These are phyloP conservation scores for Kingdonia uniflora DNA, from an alignment of 164 flowering plant genomes.

Conservation along the genomic window DNA sequence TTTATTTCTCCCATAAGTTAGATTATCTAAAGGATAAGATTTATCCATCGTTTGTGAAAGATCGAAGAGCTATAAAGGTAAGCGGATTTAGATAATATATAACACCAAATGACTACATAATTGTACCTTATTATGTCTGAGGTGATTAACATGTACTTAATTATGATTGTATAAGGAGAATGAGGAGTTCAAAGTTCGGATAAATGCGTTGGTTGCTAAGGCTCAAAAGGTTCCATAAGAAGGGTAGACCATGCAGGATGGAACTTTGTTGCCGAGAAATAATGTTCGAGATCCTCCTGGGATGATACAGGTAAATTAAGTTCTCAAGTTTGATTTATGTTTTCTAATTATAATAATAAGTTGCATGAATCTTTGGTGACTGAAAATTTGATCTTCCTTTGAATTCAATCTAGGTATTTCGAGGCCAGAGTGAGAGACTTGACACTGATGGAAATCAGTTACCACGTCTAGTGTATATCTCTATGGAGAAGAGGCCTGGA, in stretches of 20 bases:
- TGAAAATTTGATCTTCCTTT: neutral
- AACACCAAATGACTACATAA: neutral
- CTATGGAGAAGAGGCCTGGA: slow-evolving; percentile 68
- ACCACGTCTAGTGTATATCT: slow-evolving; percentile 63
- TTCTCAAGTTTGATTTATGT: neutral
- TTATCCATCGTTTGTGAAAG: slow-evolving; percentile 52
- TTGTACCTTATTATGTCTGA: neutral
- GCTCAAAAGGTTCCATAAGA: slow-evolving; percentile 68
- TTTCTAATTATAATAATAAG: neutral
- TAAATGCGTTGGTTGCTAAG: slow-evolving; percentile 62
- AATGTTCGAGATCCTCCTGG: slow-evolving; percentile 76
- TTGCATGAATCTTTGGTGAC: neutral
- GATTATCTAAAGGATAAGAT: slow-evolving; percentile 64
- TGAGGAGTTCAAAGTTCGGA: slow-evolving; percentile 67
- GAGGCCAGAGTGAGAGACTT: slow-evolving; percentile 55
- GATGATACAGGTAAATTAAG: slow-evolving; percentile 52
- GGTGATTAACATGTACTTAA: neutral
- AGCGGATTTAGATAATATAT: neutral
- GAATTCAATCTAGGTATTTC: slow-evolving; percentile 35
- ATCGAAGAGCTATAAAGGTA: slow-evolving; percentile 71
- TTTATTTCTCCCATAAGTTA: slow-evolving; percentile 51
- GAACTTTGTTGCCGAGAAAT: slow-evolving; percentile 79
- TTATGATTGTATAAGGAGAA: slow-evolving; percentile 47
- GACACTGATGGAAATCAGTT: slow-evolving; percentile 59
- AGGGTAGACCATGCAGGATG: slow-evolving; percentile 82